These are phyloP conservation scores for Elongisporangium prolatum DNA, from an alignment of 352 stramenopile genomes.

Conservation along the genomic window DNA sequence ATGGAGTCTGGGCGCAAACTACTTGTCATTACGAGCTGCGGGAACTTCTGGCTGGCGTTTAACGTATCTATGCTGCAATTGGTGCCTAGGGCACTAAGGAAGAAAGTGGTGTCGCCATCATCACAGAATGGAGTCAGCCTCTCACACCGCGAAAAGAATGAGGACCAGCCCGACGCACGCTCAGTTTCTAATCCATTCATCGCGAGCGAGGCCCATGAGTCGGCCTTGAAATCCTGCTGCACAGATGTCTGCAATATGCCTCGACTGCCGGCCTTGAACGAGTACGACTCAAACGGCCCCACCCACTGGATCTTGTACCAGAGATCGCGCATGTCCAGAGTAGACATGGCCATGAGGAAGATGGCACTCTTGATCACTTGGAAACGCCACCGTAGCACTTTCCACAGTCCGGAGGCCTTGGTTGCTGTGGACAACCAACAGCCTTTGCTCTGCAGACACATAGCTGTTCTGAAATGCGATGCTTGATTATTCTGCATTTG, in stretches of 20 bases:
- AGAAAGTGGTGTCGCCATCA: constrained; percentile 13
- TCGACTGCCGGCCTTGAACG: constrained; percentile 21
- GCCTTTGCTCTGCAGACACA: background rate
- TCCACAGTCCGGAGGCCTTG: background rate
- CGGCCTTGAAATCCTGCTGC: background rate
- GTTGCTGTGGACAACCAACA: background rate
- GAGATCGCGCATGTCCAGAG: constrained; percentile 35
- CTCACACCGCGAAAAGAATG: constrained; percentile 31
- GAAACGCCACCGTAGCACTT: constrained; percentile 6
- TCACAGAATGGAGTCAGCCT: constrained; percentile 13
- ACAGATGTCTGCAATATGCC: constrained; percentile 9
- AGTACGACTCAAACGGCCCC: constrained; percentile 36
- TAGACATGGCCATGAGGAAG: constrained; percentile 6
- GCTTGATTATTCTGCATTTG: background rate
- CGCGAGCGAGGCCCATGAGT: background rate
- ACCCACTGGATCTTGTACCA: constrained; percentile 57
- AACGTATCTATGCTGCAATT: constrained; percentile 21
- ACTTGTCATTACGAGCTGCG: constrained; percentile 24
- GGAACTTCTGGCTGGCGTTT: constrained; percentile 12
- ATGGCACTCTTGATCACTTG: constrained; percentile 8
- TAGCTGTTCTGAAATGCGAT: background rate
- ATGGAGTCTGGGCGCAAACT: constrained; percentile 40
- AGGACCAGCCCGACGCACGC: constrained; percentile 30
- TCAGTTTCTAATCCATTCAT: background rate
- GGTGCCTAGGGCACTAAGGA: constrained; percentile 21